These are phyloP conservation scores for Ramularia endophylla DNA, from an alignment of 2,329 filamentous ascomycete species.

Conservation along the genomic window DNA sequence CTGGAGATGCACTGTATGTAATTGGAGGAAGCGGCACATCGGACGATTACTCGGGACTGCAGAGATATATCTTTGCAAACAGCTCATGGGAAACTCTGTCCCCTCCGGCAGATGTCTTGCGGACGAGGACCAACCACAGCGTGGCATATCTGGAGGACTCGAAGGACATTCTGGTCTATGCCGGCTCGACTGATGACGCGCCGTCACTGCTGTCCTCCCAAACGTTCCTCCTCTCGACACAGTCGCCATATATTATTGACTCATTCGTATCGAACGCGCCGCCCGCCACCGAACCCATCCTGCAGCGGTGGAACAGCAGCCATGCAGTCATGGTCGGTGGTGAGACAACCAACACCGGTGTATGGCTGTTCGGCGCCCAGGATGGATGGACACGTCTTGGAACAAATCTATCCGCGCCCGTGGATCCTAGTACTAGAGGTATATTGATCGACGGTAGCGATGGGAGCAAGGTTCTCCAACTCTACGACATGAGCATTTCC, in stretches of 20 bases:
- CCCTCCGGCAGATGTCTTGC: slow-evolving; percentile 48
- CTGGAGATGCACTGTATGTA: slow-evolving; percentile 65
- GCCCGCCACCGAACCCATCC: slow-evolving; percentile 60
- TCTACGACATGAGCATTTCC: slow-evolving; percentile 66
- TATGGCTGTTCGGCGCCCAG: slow-evolving; percentile 65
- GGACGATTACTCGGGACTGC: slow-evolving; percentile 64
- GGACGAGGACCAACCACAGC: slow-evolving; percentile 68
- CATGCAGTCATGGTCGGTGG: slow-evolving; percentile 73
- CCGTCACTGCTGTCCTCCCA: slow-evolving; percentile 55
- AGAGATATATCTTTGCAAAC: slow-evolving; percentile 56
- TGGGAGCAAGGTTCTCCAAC: slow-evolving; percentile 69
- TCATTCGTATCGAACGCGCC: slow-evolving; percentile 56
- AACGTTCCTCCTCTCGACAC: slow-evolving; percentile 67
- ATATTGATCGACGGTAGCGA: slow-evolving; percentile 66
- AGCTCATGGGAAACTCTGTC: slow-evolving; percentile 54
- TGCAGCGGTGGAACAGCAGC: slow-evolving; percentile 67
- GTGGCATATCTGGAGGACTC: slow-evolving; percentile 63
- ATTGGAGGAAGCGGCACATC: slow-evolving; percentile 63
- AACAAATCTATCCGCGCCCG: slow-evolving; percentile 51
- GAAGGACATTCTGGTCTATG: slow-evolving; percentile 72
- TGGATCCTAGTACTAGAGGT: slow-evolving; percentile 35
- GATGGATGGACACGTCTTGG: slow-evolving; percentile 63
- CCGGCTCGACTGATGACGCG: slow-evolving; percentile 61
- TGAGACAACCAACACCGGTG: slow-evolving; percentile 54
- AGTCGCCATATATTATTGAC: slow-evolving; percentile 57